Evolutionary conservation across 2,329 filamentous ascomycete genomes (phyloP).

Genomic region (Penicillium sp.): DNA sequence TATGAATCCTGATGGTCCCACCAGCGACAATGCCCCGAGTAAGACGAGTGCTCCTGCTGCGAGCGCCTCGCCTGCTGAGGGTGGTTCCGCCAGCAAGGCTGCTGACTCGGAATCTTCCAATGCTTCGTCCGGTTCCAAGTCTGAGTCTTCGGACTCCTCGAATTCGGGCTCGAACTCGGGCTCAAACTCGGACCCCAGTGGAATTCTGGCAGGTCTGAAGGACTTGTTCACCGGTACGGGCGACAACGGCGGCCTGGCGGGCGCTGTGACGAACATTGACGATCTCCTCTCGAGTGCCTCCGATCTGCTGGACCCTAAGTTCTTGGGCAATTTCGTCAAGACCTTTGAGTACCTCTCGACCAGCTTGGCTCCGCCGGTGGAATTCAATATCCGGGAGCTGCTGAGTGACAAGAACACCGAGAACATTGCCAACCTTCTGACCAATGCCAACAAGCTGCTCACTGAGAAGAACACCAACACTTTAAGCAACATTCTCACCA

Average conservation of each 20-base stretch:
- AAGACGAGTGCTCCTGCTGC: not conserved
- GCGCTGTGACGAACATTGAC: slow-evolving; percentile 7
- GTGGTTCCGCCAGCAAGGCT: not conserved
- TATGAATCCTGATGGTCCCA: slow-evolving; percentile 1
- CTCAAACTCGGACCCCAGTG: not conserved
- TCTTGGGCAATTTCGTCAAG: slow-evolving; percentile 17
- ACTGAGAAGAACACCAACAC: slow-evolving; percentile 19
- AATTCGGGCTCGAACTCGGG: not conserved
- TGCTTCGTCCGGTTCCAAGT: slow-evolving; percentile 8
- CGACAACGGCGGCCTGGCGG: slow-evolving; percentile 5
- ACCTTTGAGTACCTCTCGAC: slow-evolving; percentile 25
- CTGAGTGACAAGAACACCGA: slow-evolving; percentile 13
- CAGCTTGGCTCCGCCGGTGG: slow-evolving; percentile 22
- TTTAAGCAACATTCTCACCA: slow-evolving; percentile 14
- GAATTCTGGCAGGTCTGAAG: slow-evolving; percentile 5
- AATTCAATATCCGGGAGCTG: slow-evolving; percentile 20
- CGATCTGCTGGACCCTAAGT: slow-evolving; percentile 17
- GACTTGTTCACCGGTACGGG: slow-evolving; percentile 3
- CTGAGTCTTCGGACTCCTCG: slow-evolving; percentile 6
- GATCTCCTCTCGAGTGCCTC: slow-evolving; percentile 10
- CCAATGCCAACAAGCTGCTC: slow-evolving; percentile 23
- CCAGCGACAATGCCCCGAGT: slow-evolving; percentile 3
- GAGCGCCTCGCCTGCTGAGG: slow-evolving; percentile 3
- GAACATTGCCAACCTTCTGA: slow-evolving; percentile 24
- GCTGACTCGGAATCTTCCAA: slow-evolving; percentile 7